Evolutionary conservation across 306 rosid species (phyloP).

Genomic region (Luffa aegyptiaca): DNA sequence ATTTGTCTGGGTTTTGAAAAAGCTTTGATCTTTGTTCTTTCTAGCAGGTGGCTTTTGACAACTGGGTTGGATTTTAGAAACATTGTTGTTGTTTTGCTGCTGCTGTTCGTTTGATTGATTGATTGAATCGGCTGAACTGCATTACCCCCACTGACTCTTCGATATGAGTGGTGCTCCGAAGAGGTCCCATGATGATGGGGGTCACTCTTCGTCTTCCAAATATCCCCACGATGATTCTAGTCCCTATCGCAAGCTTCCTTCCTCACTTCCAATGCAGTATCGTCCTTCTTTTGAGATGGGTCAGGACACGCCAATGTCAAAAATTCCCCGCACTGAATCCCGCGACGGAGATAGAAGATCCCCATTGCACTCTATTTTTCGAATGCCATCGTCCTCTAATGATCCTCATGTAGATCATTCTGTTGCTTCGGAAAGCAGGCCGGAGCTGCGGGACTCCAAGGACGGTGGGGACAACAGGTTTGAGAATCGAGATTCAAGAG

Average conservation of each 20-base stretch:
- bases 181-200: slow-evolving; percentile 67
- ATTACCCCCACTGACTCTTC: slow-evolving; percentile 2
- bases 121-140: background rate
- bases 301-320: slow-evolving; percentile 47
- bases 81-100: background rate
- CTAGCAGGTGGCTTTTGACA: background rate
- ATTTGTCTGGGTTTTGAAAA: background rate
- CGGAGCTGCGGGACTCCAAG: slow-evolving; percentile 57
- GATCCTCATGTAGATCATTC: slow-evolving; percentile 53
- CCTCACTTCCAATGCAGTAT: slow-evolving; percentile 48
- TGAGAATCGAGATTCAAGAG: slow-evolving; percentile 66
- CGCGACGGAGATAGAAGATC: slow-evolving; percentile 76
- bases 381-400: slow-evolving; percentile 47
- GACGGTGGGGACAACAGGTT: slow-evolving; percentile 49
- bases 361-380: slow-evolving; percentile 48
- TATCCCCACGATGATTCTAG: slow-evolving; percentile 56
- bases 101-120: background rate
- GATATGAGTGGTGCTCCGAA: slow-evolving; percentile 69
- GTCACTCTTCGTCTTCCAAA: slow-evolving; percentile 56
- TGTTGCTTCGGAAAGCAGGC: slow-evolving; percentile 38
- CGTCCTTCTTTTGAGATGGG: slow-evolving; percentile 52
- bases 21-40: background rate
- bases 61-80: background rate
- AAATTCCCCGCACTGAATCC: slow-evolving; percentile 53
- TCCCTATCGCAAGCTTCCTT: slow-evolving; percentile 40